Percentiles rank a stretch among this genome's conserved stretches.
These are phyloP conservation scores for Nicotiana sylvestris DNA, from an alignment of 257 asterid genomes.

Conservation along the genomic window DNA sequence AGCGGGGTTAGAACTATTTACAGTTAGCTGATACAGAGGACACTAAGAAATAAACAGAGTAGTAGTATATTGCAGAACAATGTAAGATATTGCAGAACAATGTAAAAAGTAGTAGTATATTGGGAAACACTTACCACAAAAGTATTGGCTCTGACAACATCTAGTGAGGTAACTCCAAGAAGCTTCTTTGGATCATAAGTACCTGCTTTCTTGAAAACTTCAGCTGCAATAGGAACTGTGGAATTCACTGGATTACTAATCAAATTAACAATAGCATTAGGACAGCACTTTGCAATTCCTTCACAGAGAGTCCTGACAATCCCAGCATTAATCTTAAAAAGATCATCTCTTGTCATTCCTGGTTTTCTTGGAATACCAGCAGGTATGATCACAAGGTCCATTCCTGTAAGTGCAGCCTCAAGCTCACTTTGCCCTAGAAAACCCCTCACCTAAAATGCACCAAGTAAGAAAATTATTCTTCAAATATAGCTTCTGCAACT, in stretches of 20 bases:
- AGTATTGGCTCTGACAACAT: constrained; percentile 94
- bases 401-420: constrained; percentile 90
- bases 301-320: constrained; percentile 84
- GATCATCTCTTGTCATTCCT: constrained; percentile 98
- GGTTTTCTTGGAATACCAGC: constrained; percentile 99
- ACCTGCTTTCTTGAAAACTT: constrained; percentile 84
- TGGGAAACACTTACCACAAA: constrained; percentile 51
- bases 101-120: background rate
- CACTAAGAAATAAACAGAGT: background rate
- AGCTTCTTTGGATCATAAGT: constrained; percentile 80
- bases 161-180: constrained; percentile 93
- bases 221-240: constrained; percentile 96
- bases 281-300: constrained; percentile 85
- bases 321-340: constrained; percentile 93
- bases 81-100: background rate
- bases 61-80: background rate
- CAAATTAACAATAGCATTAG: constrained; percentile 75
- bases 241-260: constrained; percentile 98
- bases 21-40: background rate
- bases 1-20: background rate
- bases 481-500: background rate
- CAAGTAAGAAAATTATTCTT: background rate
- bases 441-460: constrained; percentile 33
- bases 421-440: constrained; percentile 73
- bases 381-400: constrained; percentile 92